Evolutionary conservation across 2,329 filamentous ascomycete genomes (phyloP), one percentile per base, ranked within the genome.

Genomic region (Pseudocercospora fijiensis): DNA sequence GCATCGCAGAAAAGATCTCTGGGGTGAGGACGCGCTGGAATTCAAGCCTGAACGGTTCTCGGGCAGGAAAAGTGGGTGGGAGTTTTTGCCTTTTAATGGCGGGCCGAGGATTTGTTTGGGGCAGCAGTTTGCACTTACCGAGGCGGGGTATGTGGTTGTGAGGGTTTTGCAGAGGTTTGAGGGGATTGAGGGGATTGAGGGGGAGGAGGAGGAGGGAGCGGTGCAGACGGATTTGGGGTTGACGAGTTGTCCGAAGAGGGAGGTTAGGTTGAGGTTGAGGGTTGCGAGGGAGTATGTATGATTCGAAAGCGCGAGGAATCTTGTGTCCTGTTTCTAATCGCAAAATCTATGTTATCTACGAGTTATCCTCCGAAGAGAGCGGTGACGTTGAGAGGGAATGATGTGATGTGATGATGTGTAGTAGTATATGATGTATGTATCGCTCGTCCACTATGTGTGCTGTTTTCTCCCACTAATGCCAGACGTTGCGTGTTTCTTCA

Each of bases 81-180:
- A 76, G 22, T 78, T 71, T 57, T 51, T 78, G 37, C 75, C 75
- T 0, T 76, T 77, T 65, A 75, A 64, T 47, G 65, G 60, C 18
- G 72, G 92, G 0, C 91, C 92, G 1, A 81, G 92, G 59, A 91
- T 90, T 73, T 96, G 93, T 75, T 96, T 96, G 69, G 93, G 93
- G 0, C 85, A 88, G 76, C 83, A 84, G 4, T 96, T 96, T 78
- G 90, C 93, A 0, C 64, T 77, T 10, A 77, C 74, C 0, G 74
- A 76, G 56, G 70, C 72, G 24, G 68, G 67, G 20, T 75, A 75
- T 67, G 69, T 74, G 5, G 65, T 71, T 24, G 73, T 71, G 51
- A 61, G 71, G 33, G 33, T 76, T 56, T 51, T 76, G 62, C 74
- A 76, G 65, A 65, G 67, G 24, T 75, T 75, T 41, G 72, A 74